These are phyloP conservation scores for Pholiota conissans DNA, from an alignment of 768 basidiomycete genomes.

Conservation along the genomic window DNA sequence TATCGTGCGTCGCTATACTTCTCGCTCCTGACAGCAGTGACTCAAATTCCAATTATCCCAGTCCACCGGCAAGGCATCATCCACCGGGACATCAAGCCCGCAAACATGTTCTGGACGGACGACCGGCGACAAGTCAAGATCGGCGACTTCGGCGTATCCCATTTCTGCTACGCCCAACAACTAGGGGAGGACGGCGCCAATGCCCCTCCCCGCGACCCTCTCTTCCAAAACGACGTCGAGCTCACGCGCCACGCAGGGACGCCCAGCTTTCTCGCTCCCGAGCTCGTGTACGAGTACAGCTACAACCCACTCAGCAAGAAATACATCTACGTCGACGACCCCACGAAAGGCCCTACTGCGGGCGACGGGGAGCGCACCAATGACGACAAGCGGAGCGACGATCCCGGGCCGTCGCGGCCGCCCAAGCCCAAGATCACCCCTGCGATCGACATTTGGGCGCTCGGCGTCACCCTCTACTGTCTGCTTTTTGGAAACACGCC, in stretches of 20 bases:
- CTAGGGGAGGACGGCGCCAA: constrained; percentile 50
- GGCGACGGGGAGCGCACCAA: background rate
- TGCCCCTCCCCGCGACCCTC: constrained; percentile 53
- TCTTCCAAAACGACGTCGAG: constrained; percentile 81
- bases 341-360: background rate
- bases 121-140: constrained; percentile 93
- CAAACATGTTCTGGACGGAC: constrained; percentile 89
- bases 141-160: constrained; percentile 96
- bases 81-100: constrained; percentile 98
- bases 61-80: constrained; percentile 98
- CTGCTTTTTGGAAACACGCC: constrained; percentile 88
- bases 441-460: constrained; percentile 96
- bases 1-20: constrained; percentile 66
- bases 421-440: constrained; percentile 63
- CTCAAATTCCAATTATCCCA: constrained; percentile 30
- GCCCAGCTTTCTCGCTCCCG: constrained; percentile 95
- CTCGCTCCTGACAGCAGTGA: constrained; percentile 10
- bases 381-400: background rate
- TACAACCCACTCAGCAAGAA: constrained; percentile 16
- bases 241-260: constrained; percentile 91
- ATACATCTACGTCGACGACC: constrained; percentile 23
- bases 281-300: constrained; percentile 76
- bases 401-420: constrained; percentile 27
- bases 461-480: constrained; percentile 95
- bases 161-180: constrained; percentile 89